Evolutionary conservation across 2,329 filamentous ascomycete genomes (phyloP).

Genomic region (Diaporthe australafricana): DNA sequence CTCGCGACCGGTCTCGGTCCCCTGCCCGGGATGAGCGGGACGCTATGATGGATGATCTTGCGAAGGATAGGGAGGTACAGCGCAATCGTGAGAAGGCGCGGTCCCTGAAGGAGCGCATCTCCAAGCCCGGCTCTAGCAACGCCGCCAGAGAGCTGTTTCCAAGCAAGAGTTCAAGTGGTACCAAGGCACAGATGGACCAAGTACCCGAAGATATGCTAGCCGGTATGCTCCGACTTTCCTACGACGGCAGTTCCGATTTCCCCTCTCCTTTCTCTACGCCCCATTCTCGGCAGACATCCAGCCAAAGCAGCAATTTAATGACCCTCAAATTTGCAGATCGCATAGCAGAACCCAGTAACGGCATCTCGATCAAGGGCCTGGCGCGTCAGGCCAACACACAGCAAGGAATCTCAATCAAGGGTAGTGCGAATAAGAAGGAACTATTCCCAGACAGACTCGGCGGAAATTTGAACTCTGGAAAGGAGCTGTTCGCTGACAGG

Average conservation of each 20-base stretch:
- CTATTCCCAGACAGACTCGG: constrained; percentile 74
- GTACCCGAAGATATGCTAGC: constrained; percentile 48
- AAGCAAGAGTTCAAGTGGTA: constrained; percentile 47
- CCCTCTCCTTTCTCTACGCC: background rate
- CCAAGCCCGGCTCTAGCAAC: constrained; percentile 52
- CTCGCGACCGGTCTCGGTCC: constrained; percentile 64
- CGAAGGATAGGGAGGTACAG: constrained; percentile 44
- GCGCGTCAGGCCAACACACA: constrained; percentile 59
- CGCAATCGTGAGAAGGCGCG: constrained; percentile 58
- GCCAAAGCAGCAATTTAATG: constrained; percentile 20
- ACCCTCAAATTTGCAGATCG: constrained; percentile 32
- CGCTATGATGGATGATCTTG: constrained; percentile 44
- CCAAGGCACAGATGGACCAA: constrained; percentile 49
- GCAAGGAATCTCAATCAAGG: constrained; percentile 75
- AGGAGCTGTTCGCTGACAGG: constrained; percentile 76
- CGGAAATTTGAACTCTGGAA: constrained; percentile 67
- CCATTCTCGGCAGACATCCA: background rate
- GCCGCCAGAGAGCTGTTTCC: constrained; percentile 71
- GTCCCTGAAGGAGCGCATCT: constrained; percentile 56
- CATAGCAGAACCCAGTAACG: constrained; percentile 23
- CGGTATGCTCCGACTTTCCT: constrained; percentile 45
- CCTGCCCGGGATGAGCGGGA: constrained; percentile 59
- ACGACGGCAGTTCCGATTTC: constrained; percentile 35
- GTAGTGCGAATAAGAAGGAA: constrained; percentile 71
- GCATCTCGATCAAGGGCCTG: constrained; percentile 65